Evolutionary conservation across 257 asterid species (phyloP).

Genomic region (Eustoma russellianum): DNA sequence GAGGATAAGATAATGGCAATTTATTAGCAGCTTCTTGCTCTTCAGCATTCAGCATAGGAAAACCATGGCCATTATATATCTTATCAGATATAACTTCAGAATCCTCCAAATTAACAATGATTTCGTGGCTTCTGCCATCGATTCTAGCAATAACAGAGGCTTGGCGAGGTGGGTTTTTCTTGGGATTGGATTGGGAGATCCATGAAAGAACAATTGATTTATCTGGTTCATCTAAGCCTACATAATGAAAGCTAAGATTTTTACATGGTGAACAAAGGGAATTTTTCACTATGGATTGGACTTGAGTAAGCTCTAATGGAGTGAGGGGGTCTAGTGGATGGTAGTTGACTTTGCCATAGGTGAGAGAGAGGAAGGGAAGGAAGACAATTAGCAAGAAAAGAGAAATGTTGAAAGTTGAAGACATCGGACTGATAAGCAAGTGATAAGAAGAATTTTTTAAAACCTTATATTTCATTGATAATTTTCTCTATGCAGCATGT

Average conservation of each 20-base stretch:
- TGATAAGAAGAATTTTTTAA: too few relatives aligned
- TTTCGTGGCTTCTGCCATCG: conserved; percentile 26
- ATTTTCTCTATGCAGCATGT: too few relatives aligned
- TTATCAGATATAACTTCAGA: conserved; percentile 20
- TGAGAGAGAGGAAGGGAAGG: conserved; percentile 4
- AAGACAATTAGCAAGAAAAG: conserved; percentile 15
- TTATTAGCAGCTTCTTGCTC: conserved; percentile 32
- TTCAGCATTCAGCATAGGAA: conserved; percentile 28
- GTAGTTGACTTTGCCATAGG: conserved; percentile 9
- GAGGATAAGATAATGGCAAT: conserved; percentile 30
- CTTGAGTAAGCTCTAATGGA: conserved; percentile 35
- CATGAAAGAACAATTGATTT: conserved; percentile 32
- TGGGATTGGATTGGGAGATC: conserved; percentile 2
- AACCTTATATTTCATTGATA: too few relatives aligned
- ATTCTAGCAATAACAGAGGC: conserved; percentile 41
- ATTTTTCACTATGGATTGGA: conserved; percentile 26
- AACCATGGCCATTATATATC: conserved; percentile 46
- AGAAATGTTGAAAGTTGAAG: conserved; percentile 7
- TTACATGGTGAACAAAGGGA: conserved; percentile 12
- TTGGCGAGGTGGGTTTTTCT: conserved; percentile 23
- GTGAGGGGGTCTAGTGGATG: conserved; percentile 56
- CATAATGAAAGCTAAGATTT: conserved; percentile 46
- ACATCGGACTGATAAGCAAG: too few relatives aligned
- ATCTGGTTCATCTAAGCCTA: conserved; percentile 57
- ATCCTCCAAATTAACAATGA: conserved; percentile 31